phyloP scores from a whole-genome alignment of 148 eudicot species.

The Dianthus caryophyllus region DNA sequence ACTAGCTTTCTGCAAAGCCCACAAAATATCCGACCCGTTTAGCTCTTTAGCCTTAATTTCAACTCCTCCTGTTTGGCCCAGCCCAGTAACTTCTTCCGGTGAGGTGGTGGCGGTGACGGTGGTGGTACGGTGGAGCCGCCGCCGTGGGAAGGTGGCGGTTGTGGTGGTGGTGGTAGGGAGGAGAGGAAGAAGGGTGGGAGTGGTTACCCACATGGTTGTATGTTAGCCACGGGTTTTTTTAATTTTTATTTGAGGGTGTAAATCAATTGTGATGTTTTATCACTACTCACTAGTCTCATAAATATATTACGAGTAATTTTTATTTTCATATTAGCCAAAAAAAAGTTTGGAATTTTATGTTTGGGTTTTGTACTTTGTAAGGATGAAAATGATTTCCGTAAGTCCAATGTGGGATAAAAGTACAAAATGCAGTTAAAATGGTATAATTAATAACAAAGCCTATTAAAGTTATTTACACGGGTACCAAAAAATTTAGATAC shows the following conservation, averaged over 20 bases:
- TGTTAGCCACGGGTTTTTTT: conserved; percentile 7
- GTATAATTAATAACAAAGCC: no score
- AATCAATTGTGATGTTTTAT: not conserved
- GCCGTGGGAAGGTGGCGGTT: not conserved
- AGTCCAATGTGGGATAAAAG: no score
- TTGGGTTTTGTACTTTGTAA: no score
- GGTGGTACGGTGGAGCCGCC: not conserved
- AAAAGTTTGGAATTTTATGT: not conserved
- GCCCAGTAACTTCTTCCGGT: conserved; percentile 16
- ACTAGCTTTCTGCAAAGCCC: conserved; percentile 42
- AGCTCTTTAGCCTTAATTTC: conserved; percentile 20
- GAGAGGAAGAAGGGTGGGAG: conserved; percentile 8
- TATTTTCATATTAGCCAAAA: not conserved
- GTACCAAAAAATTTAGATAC: no score
- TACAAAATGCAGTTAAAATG: no score
- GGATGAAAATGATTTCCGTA: no score
- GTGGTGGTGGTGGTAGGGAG: not conserved
- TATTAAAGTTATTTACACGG: no score
- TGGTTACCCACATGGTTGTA: conserved; percentile 25
- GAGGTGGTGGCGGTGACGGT: conserved; percentile 13
- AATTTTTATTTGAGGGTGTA: not conserved
- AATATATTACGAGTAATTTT: no score
- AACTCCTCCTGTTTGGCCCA: conserved; percentile 24
- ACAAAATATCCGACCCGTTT: conserved; percentile 45
- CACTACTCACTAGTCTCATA: no score